Evolutionary conservation across 78 protist species (phyloP).

Genomic region (Polysphondylium violaceum): DNA sequence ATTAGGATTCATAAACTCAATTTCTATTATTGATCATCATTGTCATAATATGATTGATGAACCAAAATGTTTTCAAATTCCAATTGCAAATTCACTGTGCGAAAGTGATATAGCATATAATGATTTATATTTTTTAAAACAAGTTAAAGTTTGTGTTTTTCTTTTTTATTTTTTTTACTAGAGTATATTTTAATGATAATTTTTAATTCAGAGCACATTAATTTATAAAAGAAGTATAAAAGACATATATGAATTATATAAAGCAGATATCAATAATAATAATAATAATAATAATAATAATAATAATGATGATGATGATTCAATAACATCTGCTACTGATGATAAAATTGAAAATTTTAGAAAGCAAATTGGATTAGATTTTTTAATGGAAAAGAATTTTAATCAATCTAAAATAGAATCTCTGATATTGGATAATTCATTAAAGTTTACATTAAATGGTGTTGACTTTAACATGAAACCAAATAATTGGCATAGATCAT

Average conservation of each 20-base stretch:
- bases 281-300: too few species aligned
- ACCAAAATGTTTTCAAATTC: neutral
- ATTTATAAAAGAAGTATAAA: slow-evolving; percentile 43
- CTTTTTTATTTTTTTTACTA: neutral
- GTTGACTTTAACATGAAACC: neutral
- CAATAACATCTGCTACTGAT: neutral
- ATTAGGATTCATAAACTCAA: too few species aligned
- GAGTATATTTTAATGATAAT: neutral
- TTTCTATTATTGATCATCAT: slow-evolving; percentile 44
- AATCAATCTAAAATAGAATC: slow-evolving; percentile 27
- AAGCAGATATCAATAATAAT: neutral
- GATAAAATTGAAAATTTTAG: neutral
- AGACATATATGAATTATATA: slow-evolving; percentile 31
- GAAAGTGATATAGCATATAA: slow-evolving; percentile 15
- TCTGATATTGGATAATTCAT: slow-evolving; percentile 40
- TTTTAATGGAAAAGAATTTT: neutral
- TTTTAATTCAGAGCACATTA: slow-evolving; percentile 31
- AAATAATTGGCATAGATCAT: slow-evolving; percentile 19
- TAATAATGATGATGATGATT: neutral
- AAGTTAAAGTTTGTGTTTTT: slow-evolving; percentile 23
- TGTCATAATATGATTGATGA: slow-evolving; percentile 66
- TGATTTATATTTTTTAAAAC: slow-evolving; percentile 21
- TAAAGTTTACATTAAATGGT: neutral
- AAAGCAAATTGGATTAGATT: slow-evolving; percentile 6
- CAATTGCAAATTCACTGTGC: neutral